phyloP scores from a whole-genome alignment of 805 yeast genomes.

The Metschnikowia chrysomelidarum region DNA sequence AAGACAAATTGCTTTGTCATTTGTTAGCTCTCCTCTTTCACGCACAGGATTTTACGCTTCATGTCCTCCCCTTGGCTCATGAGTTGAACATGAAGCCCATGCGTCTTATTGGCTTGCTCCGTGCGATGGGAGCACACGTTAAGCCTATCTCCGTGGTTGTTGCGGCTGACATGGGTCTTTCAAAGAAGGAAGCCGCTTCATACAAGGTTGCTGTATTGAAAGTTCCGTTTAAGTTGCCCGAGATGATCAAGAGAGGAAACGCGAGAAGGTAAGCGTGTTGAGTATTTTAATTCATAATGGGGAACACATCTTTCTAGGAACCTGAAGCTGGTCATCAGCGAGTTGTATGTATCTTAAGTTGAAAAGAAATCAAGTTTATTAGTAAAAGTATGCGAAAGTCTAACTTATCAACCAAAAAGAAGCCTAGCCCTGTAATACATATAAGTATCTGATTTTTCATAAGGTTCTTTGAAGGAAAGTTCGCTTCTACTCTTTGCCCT shows the following conservation, averaged over 20 bases:
- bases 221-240: slow-evolving; percentile 90
- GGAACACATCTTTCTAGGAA: too few species aligned
- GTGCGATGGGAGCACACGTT: slow-evolving; percentile 77
- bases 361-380: too few species aligned
- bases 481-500: too few species aligned
- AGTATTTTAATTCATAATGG: too few species aligned
- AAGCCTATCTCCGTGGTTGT: slow-evolving; percentile 71
- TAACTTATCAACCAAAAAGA: too few species aligned
- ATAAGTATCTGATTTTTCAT: too few species aligned
- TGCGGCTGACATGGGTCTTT: slow-evolving; percentile 70
- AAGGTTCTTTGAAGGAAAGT: too few species aligned
- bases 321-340: too few species aligned
- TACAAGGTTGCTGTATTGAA: slow-evolving; percentile 79
- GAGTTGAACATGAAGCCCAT: slow-evolving; percentile 82
- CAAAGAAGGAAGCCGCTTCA: slow-evolving; percentile 55
- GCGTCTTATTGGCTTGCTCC: slow-evolving; percentile 63
- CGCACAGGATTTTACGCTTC: slow-evolving; percentile 71
- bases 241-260: slow-evolving; percentile 68
- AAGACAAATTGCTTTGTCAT: slow-evolving; percentile 82
- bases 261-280: slow-evolving; percentile 34
- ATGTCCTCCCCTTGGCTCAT: slow-evolving; percentile 76
- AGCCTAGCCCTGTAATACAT: too few species aligned
- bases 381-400: too few species aligned
- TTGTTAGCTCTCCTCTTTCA: slow-evolving; percentile 71
- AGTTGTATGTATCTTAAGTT: too few species aligned